Evolutionary conservation across 2,329 filamentous ascomycete genomes (phyloP).

Genomic region (Calonectria henricotiae): DNA sequence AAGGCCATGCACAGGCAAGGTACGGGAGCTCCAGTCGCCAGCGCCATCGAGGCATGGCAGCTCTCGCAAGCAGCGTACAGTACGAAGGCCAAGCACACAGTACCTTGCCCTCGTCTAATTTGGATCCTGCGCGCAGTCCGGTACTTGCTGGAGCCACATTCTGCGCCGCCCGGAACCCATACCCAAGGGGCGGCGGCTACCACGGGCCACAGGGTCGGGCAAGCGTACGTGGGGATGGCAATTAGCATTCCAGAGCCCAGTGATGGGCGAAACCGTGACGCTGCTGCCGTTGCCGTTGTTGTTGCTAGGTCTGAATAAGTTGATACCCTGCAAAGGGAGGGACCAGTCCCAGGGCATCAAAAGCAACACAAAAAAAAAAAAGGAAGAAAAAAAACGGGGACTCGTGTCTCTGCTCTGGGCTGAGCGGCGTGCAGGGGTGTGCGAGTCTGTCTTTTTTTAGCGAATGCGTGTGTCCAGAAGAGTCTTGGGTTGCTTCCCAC

Average conservation of each 20-base stretch:
- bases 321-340: conserved; percentile 15
- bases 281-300: background rate
- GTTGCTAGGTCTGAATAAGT: conserved; percentile 14
- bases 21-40: background rate
- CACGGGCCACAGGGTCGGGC: conserved; percentile 27
- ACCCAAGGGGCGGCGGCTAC: conserved; percentile 18
- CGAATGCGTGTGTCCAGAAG: conserved; percentile 28
- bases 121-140: background rate
- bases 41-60: background rate
- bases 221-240: conserved; percentile 30
- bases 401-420: conserved; percentile 26
- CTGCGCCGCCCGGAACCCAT: conserved; percentile 31
- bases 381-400: conserved; percentile 19
- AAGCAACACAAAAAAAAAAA: conserved; percentile 4
- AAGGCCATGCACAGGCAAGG: conserved; percentile 14
- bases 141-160: conserved; percentile 31
- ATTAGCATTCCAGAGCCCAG: conserved; percentile 29
- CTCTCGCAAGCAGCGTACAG: conserved; percentile 18
- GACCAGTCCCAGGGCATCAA: background rate
- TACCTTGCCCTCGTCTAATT: conserved; percentile 1
- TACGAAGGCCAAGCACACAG: conserved; percentile 7
- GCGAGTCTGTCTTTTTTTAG: conserved; percentile 38
- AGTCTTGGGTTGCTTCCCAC: conserved; percentile 24
- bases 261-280: conserved; percentile 1
- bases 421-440: conserved; percentile 18